Evolutionary conservation across 139 green algal species (phyloP), one percentile per base, ranked within the genome.

Genomic region (Micromonas pusilla): DNA sequence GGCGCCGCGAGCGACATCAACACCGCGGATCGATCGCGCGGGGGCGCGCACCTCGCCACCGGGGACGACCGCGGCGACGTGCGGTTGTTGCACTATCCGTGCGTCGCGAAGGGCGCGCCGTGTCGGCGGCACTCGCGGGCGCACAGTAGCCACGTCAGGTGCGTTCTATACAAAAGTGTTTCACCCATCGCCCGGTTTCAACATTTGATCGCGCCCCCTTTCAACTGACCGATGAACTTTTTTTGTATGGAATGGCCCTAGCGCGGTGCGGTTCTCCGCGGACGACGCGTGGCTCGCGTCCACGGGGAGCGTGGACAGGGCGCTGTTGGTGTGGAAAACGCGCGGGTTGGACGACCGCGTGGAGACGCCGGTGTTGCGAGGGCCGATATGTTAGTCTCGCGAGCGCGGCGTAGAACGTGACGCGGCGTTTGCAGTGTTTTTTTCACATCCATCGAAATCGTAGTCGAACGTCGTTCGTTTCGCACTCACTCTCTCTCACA

Each of bases 1-100:
- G 76, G 37, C 26, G 86, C 90, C 70, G 86, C 86, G 37, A 90
- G 84, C 0, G 87, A 92, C 79, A 86, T 92, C 75, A 92, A 92
- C 74, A 72, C 87, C 0, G 45, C 16, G 45, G 45, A 57, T 57
- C 9, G 45, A 16, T 57, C 45, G 9, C 9, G 45, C 45, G 45
- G 16, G 9, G 9, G 45, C 45, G 45, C 9, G 45, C 45, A 57
- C 45, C 9, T 57, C 9, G 45, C 16, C 45, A 16, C 45, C 9
- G 45, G 45, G 9, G 45, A 57, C 45, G 45, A 57, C 45, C 9
- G 9, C 45, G 45, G 45, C 9, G 16, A 23, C 45, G 45, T 57
- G 9, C 45, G 45, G 45, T 16, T 57, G 9, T 16, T 57, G 9
- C 45, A 57, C 16, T 57, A 57, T 16, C 45, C 45, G 45, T 57